Evolutionary conservation across 1,139 yeast species (phyloP).

Genomic region (Candida sp.): DNA sequence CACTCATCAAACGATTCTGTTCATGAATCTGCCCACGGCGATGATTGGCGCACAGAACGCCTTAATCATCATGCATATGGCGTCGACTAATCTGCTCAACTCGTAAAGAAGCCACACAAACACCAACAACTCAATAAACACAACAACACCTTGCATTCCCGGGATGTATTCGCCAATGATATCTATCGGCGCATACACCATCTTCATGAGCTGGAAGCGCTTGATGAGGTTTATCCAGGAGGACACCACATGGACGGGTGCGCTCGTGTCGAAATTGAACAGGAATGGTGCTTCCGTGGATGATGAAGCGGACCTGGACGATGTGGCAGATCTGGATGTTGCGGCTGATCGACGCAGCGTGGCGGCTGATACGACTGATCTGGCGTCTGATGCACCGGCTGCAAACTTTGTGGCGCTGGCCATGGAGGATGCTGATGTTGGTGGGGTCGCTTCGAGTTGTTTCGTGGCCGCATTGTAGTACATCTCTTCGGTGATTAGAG

Average conservation of each 20-base stretch:
- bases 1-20: constrained; percentile 32
- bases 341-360: too few species aligned
- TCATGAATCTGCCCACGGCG: constrained; percentile 51
- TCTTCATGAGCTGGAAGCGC: constrained; percentile 38
- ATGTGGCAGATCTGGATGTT: too few species aligned
- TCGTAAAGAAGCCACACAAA: constrained; percentile 50
- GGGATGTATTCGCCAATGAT: constrained; percentile 44
- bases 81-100: constrained; percentile 46
- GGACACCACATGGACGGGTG: constrained; percentile 26
- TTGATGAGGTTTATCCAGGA: constrained; percentile 40
- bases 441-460: constrained; percentile 37
- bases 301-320: too few species aligned
- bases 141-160: constrained; percentile 41
- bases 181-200: constrained; percentile 49
- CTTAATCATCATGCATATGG: constrained; percentile 50
- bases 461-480: constrained; percentile 38
- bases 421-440: constrained; percentile 32
- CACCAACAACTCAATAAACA: constrained; percentile 40
- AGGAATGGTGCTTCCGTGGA: not conserved
- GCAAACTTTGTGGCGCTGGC: constrained; percentile 1
- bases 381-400: not conserved
- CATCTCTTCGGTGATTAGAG: constrained; percentile 28
- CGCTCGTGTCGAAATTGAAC: constrained; percentile 11
- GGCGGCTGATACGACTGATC: not conserved
- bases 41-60: constrained; percentile 55